A percentile compares a stretch with the other conserved stretches of the same genome.
Evolutionary conservation across 306 rosid species (phyloP).

Genomic region (Glycyrrhiza uralensis): DNA sequence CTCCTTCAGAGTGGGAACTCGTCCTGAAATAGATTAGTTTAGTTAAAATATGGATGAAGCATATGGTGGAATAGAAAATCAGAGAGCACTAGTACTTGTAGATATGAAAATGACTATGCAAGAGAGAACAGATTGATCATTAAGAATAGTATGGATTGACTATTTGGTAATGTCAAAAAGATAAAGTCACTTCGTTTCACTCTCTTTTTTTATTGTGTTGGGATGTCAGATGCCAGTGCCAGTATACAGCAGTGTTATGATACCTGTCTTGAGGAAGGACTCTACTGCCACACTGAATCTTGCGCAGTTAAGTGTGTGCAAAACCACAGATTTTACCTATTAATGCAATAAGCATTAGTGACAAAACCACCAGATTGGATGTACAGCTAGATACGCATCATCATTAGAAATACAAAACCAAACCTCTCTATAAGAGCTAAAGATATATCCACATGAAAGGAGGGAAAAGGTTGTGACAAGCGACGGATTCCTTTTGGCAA

Average conservation of each 20-base stretch:
- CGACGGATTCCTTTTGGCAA: slow-evolving; percentile 85
- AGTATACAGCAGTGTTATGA: slow-evolving; percentile 17
- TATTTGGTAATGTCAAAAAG: background rate
- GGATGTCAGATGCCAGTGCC: slow-evolving; percentile 6
- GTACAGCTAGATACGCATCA: slow-evolving; percentile 12
- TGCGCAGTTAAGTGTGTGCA: slow-evolving; percentile 89
- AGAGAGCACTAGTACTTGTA: background rate
- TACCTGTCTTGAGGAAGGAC: slow-evolving; percentile 86
- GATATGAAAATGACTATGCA: background rate
- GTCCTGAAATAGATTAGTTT: slow-evolving; percentile 47
- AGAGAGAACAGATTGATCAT: slow-evolving; percentile 3
- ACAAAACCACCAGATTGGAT: slow-evolving; percentile 4
- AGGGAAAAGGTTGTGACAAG: slow-evolving; percentile 77
- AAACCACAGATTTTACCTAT: slow-evolving; percentile 90
- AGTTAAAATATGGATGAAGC: slow-evolving; percentile 19
- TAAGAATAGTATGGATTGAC: slow-evolving; percentile 9
- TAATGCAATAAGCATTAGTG: slow-evolving; percentile 25
- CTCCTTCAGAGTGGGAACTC: slow-evolving; percentile 79
- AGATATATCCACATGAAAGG: slow-evolving; percentile 87
- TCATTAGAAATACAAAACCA: slow-evolving; percentile 27
- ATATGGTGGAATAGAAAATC: slow-evolving; percentile 1
- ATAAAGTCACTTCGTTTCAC: background rate
- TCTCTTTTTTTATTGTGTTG: background rate
- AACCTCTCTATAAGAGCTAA: slow-evolving; percentile 96
- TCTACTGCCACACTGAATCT: slow-evolving; percentile 92